Evolutionary conservation across 202 grass and related monocot species (phyloP).

Genomic region (Setaria viridis): DNA sequence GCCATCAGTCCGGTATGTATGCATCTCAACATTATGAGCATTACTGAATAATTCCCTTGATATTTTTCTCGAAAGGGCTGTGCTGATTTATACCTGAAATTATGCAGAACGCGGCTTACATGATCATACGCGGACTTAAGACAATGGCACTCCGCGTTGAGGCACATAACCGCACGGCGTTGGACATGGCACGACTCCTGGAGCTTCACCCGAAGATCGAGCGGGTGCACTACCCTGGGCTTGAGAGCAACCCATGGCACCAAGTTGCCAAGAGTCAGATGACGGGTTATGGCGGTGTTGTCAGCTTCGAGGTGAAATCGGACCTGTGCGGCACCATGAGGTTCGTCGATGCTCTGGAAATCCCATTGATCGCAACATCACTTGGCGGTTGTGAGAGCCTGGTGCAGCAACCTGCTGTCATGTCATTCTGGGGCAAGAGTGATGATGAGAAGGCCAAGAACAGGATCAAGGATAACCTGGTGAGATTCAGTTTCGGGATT

Average conservation of each 20-base stretch:
- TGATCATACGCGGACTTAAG: constrained; percentile 72
- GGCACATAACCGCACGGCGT: constrained; percentile 51
- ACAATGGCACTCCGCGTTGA: constrained; percentile 62
- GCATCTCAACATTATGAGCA: background rate
- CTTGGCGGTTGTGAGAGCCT: constrained; percentile 68
- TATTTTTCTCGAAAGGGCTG: no score
- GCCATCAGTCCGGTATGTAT: constrained; percentile 63
- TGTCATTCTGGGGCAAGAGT: constrained; percentile 66
- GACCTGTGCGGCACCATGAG: constrained; percentile 53
- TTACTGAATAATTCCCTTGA: no score
- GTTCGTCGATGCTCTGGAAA: constrained; percentile 57
- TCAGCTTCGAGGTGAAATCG: constrained; percentile 66
- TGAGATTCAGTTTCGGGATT: constrained; percentile 71
- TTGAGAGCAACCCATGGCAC: constrained; percentile 63
- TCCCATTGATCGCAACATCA: constrained; percentile 53
- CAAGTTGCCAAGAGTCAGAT: constrained; percentile 53
- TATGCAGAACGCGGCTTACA: constrained; percentile 60
- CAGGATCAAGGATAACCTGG: constrained; percentile 62
- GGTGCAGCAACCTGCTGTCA: constrained; percentile 68
- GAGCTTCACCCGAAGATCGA: constrained; percentile 57
- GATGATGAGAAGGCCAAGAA: constrained; percentile 52
- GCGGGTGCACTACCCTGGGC: constrained; percentile 71
- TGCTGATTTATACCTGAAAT: background rate
- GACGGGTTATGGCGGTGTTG: constrained; percentile 47
- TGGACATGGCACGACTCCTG: constrained; percentile 58